Evolutionary conservation across 108 stramenopile species (phyloP).

Genomic region (Cyclotella choctawhatcheeana): DNA sequence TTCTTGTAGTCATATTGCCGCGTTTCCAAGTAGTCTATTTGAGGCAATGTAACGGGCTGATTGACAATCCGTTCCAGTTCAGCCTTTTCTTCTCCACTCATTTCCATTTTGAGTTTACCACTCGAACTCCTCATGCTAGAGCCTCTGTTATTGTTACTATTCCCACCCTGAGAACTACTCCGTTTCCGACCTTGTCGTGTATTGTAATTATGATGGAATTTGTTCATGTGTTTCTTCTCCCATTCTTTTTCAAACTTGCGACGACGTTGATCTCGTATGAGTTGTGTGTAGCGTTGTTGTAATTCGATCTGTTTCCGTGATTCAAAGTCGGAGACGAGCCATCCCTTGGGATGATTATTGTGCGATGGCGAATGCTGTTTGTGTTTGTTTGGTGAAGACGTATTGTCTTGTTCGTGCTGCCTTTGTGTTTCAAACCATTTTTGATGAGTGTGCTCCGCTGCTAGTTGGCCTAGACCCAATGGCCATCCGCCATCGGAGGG

Average conservation of each 20-base stretch:
- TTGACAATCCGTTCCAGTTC: conserved; percentile 34
- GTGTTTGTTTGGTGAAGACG: conserved; percentile 10
- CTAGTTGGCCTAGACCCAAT: conserved; percentile 59
- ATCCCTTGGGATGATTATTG: conserved; percentile 23
- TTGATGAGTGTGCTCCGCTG: conserved; percentile 25
- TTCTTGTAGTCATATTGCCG: conserved; percentile 82
- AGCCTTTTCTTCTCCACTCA: conserved; percentile 40
- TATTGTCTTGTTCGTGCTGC: background rate
- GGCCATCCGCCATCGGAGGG: conserved; percentile 88
- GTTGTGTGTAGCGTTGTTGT: conserved; percentile 59
- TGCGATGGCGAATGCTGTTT: conserved; percentile 8
- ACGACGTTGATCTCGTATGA: conserved; percentile 36
- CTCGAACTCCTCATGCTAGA: conserved; percentile 13
- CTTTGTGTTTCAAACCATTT: background rate
- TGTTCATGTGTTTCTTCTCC: conserved; percentile 44
- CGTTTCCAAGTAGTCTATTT: conserved; percentile 58
- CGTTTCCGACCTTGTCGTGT: conserved; percentile 12
- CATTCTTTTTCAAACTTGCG: conserved; percentile 53
- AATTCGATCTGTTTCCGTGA: conserved; percentile 61
- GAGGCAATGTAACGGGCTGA: conserved; percentile 37
- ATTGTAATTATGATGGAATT: conserved; percentile 17
- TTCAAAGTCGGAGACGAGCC: conserved; percentile 71
- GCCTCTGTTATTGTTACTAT: background rate
- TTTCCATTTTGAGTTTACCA: conserved; percentile 43
- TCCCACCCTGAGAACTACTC: background rate